These are phyloP conservation scores for Sporisorium graminicola DNA, from an alignment of 1,284 basidiomycete species.

Conservation along the genomic window DNA sequence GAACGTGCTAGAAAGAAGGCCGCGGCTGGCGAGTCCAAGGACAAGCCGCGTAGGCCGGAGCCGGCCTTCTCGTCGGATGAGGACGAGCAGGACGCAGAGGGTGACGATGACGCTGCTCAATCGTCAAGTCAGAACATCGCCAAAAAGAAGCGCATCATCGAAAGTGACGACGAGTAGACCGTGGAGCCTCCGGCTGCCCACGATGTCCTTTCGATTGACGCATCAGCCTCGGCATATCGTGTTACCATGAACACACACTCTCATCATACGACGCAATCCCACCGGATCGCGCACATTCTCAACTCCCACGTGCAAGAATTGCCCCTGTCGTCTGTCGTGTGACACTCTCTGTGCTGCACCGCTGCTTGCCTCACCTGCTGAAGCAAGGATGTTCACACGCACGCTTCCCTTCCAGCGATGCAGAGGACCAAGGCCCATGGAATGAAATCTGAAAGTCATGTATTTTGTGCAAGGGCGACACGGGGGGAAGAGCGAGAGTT, in stretches of 20 bases:
- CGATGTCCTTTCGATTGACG: neutral
- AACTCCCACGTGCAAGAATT: neutral
- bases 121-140: slow-evolving; percentile 26
- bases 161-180: slow-evolving; percentile 49
- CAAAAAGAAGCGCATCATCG: slow-evolving; percentile 57
- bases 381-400: neutral
- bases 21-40: slow-evolving; percentile 15
- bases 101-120: slow-evolving; percentile 23
- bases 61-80: slow-evolving; percentile 47
- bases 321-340: neutral
- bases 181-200: no score
- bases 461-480: slow-evolving; percentile 54
- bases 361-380: neutral
- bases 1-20: slow-evolving; percentile 47
- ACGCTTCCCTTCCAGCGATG: neutral
- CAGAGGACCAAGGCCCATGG: neutral
- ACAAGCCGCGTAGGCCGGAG: slow-evolving; percentile 41
- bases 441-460: slow-evolving; percentile 36
- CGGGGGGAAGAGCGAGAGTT: slow-evolving; percentile 15
- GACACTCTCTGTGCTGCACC: neutral
- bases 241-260: neutral
- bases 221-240: neutral
- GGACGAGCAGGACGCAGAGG: slow-evolving; percentile 43
- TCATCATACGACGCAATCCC: neutral
- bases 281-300: neutral